phyloP scores from a whole-genome alignment of 257 asterid genomes.

The Solanum pinnatisectum region DNA sequence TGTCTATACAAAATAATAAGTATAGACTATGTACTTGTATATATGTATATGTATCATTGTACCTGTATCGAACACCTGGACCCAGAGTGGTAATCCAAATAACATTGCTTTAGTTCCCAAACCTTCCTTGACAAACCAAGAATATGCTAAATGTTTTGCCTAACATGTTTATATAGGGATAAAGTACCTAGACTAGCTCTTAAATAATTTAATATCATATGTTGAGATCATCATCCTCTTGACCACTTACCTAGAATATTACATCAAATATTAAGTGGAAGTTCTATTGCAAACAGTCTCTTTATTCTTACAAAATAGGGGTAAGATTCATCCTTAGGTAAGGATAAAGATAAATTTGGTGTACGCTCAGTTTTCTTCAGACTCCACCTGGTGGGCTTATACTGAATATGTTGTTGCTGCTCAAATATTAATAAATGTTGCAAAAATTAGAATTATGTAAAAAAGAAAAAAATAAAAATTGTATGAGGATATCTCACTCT shows the following conservation, averaged over 20 bases:
- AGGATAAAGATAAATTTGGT: too few relatives aligned
- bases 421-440: neutral
- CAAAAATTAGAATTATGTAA: neutral
- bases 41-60: neutral
- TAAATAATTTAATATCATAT: conserved; percentile 1
- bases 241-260: neutral
- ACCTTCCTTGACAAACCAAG: neutral
- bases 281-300: neutral
- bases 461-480: neutral
- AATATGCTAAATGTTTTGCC: neutral
- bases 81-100: neutral
- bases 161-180: neutral
- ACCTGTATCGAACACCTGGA: neutral
- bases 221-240: conserved; percentile 9
- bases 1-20: neutral
- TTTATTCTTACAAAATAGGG: neutral
- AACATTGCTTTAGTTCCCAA: neutral
- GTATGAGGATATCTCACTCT: neutral
- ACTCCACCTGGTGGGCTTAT: neutral
- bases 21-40: neutral
- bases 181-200: neutral
- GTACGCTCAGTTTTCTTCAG: rapidly evolving
- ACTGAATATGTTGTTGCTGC: neutral
- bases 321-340: neutral
- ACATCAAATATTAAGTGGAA: neutral